These are phyloP conservation scores for Heterotrichella gracilis DNA, from an alignment of 352 stramenopile genomes.

Conservation along the genomic window DNA sequence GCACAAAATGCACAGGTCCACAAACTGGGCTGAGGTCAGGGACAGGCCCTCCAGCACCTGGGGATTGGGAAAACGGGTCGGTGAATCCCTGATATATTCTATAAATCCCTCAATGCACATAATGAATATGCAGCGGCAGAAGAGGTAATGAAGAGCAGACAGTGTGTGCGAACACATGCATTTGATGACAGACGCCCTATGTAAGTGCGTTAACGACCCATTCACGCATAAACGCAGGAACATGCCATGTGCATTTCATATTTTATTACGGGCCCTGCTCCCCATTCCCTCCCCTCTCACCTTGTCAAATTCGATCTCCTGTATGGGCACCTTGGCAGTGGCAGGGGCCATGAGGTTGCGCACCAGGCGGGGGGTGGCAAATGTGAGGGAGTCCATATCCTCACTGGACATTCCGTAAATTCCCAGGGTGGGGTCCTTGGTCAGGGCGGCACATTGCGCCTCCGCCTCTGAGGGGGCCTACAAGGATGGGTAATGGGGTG, in stretches of 20 bases:
- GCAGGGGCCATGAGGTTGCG: slow-evolving; percentile 48
- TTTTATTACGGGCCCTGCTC: too few relatives aligned
- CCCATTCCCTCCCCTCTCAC: too few relatives aligned
- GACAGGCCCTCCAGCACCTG: slow-evolving; percentile 57
- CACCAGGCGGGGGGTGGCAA: slow-evolving; percentile 67
- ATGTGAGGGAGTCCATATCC: slow-evolving; percentile 96
- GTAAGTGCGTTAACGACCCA: too few relatives aligned
- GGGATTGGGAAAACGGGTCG: too few relatives aligned
- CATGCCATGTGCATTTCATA: too few relatives aligned
- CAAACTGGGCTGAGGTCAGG: slow-evolving; percentile 57
- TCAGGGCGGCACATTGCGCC: slow-evolving; percentile 69
- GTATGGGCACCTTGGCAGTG: slow-evolving; percentile 45
- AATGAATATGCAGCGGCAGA: too few relatives aligned
- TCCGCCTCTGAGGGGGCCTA: slow-evolving; percentile 78
- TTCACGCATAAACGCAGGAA: too few relatives aligned
- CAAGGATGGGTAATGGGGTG: too few relatives aligned
- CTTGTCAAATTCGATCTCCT: slow-evolving; percentile 40
- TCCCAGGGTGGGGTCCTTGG: slow-evolving; percentile 48
- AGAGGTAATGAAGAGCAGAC: too few relatives aligned
- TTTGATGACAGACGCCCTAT: too few relatives aligned
- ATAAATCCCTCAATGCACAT: slow-evolving; percentile 14
- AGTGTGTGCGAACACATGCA: too few relatives aligned
- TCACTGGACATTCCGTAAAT: slow-evolving; percentile 75
- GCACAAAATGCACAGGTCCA: slow-evolving; percentile 91
- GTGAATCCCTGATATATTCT: slow-evolving; percentile 23